Evolutionary conservation across 2,329 filamentous ascomycete species (phyloP), one percentile per base, ranked within the genome.

Genomic region (Capronia coronata): DNA sequence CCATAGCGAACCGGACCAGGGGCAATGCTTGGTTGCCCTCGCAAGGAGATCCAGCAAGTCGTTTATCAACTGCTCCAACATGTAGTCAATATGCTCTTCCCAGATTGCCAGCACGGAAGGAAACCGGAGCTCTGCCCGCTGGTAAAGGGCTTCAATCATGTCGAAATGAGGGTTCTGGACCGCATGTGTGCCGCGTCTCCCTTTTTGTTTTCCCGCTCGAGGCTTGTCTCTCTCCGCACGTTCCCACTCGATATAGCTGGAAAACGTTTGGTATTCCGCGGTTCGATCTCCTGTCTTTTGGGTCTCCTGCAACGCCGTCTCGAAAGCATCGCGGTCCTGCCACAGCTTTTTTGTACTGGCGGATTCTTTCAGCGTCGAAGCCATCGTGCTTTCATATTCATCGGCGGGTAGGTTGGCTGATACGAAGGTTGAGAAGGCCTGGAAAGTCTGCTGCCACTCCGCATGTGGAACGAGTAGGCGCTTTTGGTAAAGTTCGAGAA

Each of bases 1-100:
- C 93, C 93, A 98, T 5, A 98, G 75, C 22, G 80, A 77, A 13
- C 93, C 93, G 5, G 89, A 94, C 85, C 89, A 94, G 1, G 93
- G 90, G 60, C 91, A 95, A 67, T 97, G 93, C 37, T 83, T 79
- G 8, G 90, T 93, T 10, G 88, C 89, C 57, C 89, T 80, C 60
- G 88, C 83, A 2, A 94, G 74, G 5, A 91, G 77, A 40, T 87
- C 78, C 8, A 94, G 75, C 30, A 86, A 66, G 8, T 72, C 68
- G 2, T 59, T 65, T 59, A 67, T 71, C 51, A 66, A 73, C 65
- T 73, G 68, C 14, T 73, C 73, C 43, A 78, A 71, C 11, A 93
- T 70, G 57, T 88, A 89, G 53, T 88, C 84, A 22, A 87, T 73
- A 61, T 89, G 87, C 58, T 94, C 88, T 62, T 85, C 82, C 91